These are phyloP conservation scores for Ogataea dorogensis DNA, from an alignment of 805 yeast genomes.

Conservation along the genomic window DNA sequence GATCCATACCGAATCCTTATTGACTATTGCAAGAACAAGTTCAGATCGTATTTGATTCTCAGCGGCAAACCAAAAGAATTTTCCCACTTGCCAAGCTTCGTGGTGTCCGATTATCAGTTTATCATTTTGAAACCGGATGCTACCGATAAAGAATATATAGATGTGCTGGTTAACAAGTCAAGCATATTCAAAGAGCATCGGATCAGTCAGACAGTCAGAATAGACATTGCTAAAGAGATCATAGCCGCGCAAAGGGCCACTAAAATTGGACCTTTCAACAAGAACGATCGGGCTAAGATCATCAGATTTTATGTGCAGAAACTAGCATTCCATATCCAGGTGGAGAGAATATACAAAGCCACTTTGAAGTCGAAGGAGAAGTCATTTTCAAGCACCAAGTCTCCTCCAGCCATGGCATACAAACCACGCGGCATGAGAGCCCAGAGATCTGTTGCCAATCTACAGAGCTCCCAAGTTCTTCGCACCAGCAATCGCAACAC, in stretches of 20 bases:
- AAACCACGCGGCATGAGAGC: conserved; percentile 15
- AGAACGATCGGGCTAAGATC: conserved; percentile 43
- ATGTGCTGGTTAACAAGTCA: conserved; percentile 42
- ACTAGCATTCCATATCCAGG: conserved; percentile 61
- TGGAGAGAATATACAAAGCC: conserved; percentile 61
- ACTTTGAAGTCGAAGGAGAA: conserved; percentile 30
- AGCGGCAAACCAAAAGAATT: conserved; percentile 47
- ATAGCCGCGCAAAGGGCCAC: conserved; percentile 20
- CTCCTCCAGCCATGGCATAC: conserved; percentile 5
- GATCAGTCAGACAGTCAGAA: conserved; percentile 38
- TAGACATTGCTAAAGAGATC: conserved; percentile 39
- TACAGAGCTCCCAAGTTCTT: conserved; percentile 2
- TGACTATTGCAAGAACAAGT: conserved; percentile 66
- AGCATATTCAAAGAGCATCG: conserved; percentile 59
- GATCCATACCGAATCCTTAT: conserved; percentile 66
- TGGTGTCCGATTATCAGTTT: conserved; percentile 34
- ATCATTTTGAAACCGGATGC: conserved; percentile 41
- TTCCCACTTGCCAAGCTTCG: conserved; percentile 29
- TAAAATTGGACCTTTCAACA: conserved; percentile 26
- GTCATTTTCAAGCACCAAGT: conserved; percentile 2
- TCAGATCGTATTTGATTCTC: conserved; percentile 58
- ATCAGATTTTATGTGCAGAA: conserved; percentile 47
- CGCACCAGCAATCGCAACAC: conserved; percentile 10
- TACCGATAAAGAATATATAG: conserved; percentile 44
- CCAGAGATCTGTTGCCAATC: conserved; percentile 16